Conservation (phyloP, 78 protist genomes). For the Capsaspora owczarzaki region DNA sequence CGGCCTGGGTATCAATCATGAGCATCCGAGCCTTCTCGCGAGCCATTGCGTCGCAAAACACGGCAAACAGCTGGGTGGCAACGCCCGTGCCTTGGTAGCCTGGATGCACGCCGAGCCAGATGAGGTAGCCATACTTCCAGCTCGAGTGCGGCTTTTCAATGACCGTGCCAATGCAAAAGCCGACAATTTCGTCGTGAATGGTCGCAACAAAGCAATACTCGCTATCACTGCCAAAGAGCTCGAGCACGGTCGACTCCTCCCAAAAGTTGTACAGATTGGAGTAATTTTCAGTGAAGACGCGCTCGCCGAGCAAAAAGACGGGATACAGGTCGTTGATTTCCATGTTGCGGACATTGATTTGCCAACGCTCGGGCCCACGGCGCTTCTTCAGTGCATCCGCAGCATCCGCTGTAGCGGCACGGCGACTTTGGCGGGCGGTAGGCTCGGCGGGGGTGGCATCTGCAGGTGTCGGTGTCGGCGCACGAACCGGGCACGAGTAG, state of each 20-base stretch:
- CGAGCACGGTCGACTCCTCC: background rate
- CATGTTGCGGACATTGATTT: background rate
- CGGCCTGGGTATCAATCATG: background rate
- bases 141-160: background rate
- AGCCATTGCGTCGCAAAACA: background rate
- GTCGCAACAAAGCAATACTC: background rate
- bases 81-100: background rate
- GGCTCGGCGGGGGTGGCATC: too few relatives aligned
- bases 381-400: too few relatives aligned
- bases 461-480: too few relatives aligned
- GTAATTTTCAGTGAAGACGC: background rate
- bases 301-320: background rate
- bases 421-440: too few relatives aligned
- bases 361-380: too few relatives aligned
- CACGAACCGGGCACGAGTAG: too few relatives aligned
- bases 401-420: too few relatives aligned
- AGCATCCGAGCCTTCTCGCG: background rate
- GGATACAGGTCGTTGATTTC: background rate
- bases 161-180: background rate
- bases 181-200: background rate
- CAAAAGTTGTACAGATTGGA: background rate
- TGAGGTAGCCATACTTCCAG: constrained; percentile 1
- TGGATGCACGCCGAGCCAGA: background rate
- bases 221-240: background rate
- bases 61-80: background rate